These are phyloP conservation scores for Ilex asprella DNA, from an alignment of 257 asterid genomes.

Conservation along the genomic window DNA sequence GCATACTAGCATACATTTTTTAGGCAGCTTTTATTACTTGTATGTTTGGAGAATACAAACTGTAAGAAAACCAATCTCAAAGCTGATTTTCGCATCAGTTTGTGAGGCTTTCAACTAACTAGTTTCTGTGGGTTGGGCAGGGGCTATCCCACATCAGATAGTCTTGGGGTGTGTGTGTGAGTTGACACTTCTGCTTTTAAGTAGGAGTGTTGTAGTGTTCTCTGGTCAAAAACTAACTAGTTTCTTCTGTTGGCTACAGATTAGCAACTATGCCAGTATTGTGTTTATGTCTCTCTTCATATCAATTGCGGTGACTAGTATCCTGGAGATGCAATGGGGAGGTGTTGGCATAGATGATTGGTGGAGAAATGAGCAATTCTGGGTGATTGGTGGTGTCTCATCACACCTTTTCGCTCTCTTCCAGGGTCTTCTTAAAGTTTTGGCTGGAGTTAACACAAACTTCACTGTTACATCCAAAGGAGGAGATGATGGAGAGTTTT, in stretches of 20 bases:
- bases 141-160: too few species aligned
- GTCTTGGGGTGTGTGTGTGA: too few species aligned
- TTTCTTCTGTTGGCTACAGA: slow-evolving; percentile 22
- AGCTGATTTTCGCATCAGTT: too few species aligned
- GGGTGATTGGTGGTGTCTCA: slow-evolving; percentile 61
- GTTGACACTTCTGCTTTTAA: too few species aligned
- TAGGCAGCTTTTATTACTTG: too few species aligned
- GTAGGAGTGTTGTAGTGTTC: too few species aligned
- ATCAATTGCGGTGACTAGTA: slow-evolving; percentile 46
- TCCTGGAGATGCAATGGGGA: slow-evolving; percentile 61
- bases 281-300: slow-evolving; percentile 55
- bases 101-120: background rate
- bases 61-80: too few species aligned
- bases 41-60: too few species aligned
- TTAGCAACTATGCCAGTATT: slow-evolving; percentile 56
- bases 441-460: slow-evolving; percentile 58
- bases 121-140: too few species aligned
- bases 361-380: slow-evolving; percentile 73
- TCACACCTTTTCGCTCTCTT: slow-evolving; percentile 52
- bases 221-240: background rate
- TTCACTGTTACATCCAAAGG: slow-evolving; percentile 59
- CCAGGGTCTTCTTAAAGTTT: slow-evolving; percentile 59
- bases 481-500: slow-evolving; percentile 53
- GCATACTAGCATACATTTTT: too few species aligned
- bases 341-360: slow-evolving; percentile 48